Evolutionary conservation across 495 filamentous ascomycete genomes (phyloP), one percentile per base, ranked within the genome.

Genomic region (Thermothielavioides terrestris): DNA sequence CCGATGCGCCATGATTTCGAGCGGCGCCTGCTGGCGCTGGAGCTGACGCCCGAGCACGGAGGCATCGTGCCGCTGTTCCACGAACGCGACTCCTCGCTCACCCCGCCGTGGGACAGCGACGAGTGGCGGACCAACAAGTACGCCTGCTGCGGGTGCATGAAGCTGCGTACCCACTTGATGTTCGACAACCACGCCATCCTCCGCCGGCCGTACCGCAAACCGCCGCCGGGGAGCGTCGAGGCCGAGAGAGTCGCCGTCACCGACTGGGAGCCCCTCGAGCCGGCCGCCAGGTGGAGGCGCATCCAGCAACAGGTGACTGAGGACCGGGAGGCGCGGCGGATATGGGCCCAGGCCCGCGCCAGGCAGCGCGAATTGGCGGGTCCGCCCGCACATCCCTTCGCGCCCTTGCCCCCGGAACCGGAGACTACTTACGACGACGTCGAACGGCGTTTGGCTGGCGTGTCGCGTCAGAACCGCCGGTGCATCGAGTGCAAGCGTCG

Each of bases 121-220:
- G 46, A 45, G 20, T 63, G 58, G 60, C 21, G 32, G 21, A 21
- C 11, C 15, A 54, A 38, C 46, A 58, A 50, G 31, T 63, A 63
- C 26, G 60, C 60, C 28, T 63, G 60, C 50, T 47, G 44, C 11
- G 55, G 52, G 9, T 63, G 60, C 49, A 44, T 61, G 42, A 54
- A 54, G 35, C 55, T 63, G 10, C 60, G 43, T 7, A 7, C 56
- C 20, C 60, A 63, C 22, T 51, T 46, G 25, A 53, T 43, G 52
- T 63, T 63, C 30, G 46, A 51, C 44, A 58, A 61, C 52, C 52
- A 49, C 42, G 46, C 49, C 14, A 52, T 63, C 43, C 36, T 58
- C 21, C 28, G 50, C 7, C 52, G 50, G 2, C 34, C 26, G 12
- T 39, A 42, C 26, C 46, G 57, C 18, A 63, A 63, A 25, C 60